Base-by-base conservation (phyloP, 805 yeast species). In the Candida corydali region DNA sequence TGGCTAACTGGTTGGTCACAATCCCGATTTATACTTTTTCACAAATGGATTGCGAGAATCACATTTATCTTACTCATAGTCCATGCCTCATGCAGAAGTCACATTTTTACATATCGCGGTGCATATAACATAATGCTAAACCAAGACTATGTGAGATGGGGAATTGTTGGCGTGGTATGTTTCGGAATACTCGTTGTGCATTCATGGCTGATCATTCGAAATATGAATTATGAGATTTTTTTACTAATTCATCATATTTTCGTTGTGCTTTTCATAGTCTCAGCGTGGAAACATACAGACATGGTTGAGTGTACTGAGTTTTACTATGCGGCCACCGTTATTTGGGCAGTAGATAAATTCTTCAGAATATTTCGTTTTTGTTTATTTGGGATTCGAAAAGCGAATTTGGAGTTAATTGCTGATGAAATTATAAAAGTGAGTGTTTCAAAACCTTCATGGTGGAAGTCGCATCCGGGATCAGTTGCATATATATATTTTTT, bases 31-130 rank as follows among this genome's bases (percentile, higher is more conserved):
- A 63, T 78, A 31, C 59, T 73, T 20, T 74, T 70, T 47, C 86
- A 80, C 51, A 67, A 81, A 35, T 79, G 82, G 60, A 43, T 76
- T 7, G 69, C 78, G 1, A 63, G 85, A 42, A 54, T 69, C 9
- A 50, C 64, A 24, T 34, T 67, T 2, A 57, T 68, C 19, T 48
- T 76, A 27, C 50, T 78, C 3, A 50, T 52, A 12, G 42, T 76
- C 5, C 86, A 80, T 41, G 61, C 73, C 6, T 57, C 34, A 26
- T 24, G 25, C 24, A 32, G 26, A 37, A 41, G 40, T 1, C 15
- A 28, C n/a, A 16, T 32, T 27, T 33, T 49, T 6, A 27, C 37
- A 9, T 26, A 28, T 1, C 37, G 37, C 18, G 41, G 34, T 3
- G 33, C 20, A 12, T 8, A 41, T 48, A 47, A 29, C 16, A 7